Base-by-base conservation (phyloP, 306 rosid species). In the Fagus sylvatica region DNA sequence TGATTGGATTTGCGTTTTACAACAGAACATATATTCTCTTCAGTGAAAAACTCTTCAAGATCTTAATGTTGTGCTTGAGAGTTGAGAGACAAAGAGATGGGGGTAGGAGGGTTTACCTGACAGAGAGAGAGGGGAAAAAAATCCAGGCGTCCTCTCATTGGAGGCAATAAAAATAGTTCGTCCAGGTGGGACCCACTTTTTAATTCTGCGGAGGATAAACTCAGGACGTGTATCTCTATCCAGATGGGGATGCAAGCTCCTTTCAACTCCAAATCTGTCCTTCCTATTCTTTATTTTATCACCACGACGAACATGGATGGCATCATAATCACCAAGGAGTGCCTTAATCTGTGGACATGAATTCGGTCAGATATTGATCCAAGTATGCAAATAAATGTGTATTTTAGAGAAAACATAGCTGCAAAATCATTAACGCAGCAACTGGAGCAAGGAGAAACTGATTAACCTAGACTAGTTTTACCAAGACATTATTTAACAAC, bases 241-340 rank as follows among this genome's bases (percentile, higher is more conserved):
- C 57, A 96, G 90, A 87, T 91, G 99, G 76, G 99, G 99, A 77
- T 87, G 95, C 78, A 91, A 83, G 83, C 81, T 87, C 87, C 96
- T 87, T 2, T 77, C 82, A 74, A 90, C 88, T 30, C 97, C 99
- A 84, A 88, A 86, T 79, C 96, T 87, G 82, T 96, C 99, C 84
- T 85, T 96, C 90, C 99, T 87, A 39, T 90, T 96, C 82, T 91
- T 96, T 78, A 96, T 79, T 85, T 87, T 93, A 84, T 96, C 99
- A 32, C 99, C 99, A 13, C 99, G 99, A 72, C 98, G 98, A 80
- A 93, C 99, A 85, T 96, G 99, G 72, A 96, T 90, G 82, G 98
- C 97, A 67, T 89, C 93, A 77, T 88, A 91, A 68, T 90, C 88
- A 33, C 91, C 90, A 40, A 88, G 97, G 34, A 41, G 73, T 15